Base-by-base conservation (phyloP, 768 basidiomycete species). In the Mycena chlorophos region DNA sequence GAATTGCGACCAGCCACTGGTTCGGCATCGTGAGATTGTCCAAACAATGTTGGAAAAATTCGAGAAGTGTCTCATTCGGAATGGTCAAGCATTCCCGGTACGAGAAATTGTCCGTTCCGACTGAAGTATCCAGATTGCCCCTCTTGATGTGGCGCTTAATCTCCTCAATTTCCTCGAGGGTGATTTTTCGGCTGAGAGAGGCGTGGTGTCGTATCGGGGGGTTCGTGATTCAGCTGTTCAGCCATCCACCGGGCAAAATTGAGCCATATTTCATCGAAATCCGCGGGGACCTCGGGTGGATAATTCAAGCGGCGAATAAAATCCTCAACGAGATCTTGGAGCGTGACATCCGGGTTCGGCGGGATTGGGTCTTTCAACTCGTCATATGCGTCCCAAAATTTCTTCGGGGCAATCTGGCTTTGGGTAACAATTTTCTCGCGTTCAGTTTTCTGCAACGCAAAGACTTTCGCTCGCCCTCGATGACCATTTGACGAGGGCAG, bases 11-110 rank as follows among this genome's bases (percentile, higher is more conserved):
- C 2, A 52, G 25, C 58, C 58, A 60, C 2, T n/a, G 3, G 0
- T 26, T 50, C 5, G 58, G 58, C 23, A 49, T 45, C 2, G 17
- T 25, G 2, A 20, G 27, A 6, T 49, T 29, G n/a, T 51, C 27
- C 0, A 56, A 17, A 17, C 39, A 55, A 20, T 46, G 22, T 12
- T 51, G 40, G 26, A 56, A 48, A 16, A 60, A 52, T 30, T 51
- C 54, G 0, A 50, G 27, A n/a, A 61, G 30, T n/a, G 28, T 49
- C 23, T 54, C 60, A 42, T 61, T 61, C 3, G 51, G 51, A 23
- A 58, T 54, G 25, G 30, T 31, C 14, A 54, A 2, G 19, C 53
- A 54, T 14, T 54, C 45, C 5, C 31, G 13, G 22, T 52, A 46
- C 1, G 56, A 52, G 38, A 38, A 46, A 16, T 39, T 23, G 17